Percentiles rank a stretch among this genome's conserved stretches.
phyloP scores from a whole-genome alignment of 1,284 basidiomycete genomes.

The Leccinum subrobustum region DNA sequence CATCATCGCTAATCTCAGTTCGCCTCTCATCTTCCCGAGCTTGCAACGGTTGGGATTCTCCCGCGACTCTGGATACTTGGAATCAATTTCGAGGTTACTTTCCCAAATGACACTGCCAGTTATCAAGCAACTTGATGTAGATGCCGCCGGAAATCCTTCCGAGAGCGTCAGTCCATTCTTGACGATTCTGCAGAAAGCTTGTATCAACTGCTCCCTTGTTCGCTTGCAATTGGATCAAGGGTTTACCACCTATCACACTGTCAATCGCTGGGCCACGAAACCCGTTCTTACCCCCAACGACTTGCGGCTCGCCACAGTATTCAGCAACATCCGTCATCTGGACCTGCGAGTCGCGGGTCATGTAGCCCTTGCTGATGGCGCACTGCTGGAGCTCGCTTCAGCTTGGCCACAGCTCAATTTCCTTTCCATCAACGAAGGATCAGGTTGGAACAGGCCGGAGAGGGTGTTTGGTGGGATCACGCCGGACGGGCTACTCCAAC shows the following conservation, averaged over 20 bases:
- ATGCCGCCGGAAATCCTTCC: not conserved
- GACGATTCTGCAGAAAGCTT: not conserved
- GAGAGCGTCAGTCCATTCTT: not conserved
- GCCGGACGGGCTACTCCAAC: not conserved
- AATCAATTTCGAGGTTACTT: not conserved
- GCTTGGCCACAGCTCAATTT: too few relatives aligned
- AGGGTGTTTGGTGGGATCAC: not conserved
- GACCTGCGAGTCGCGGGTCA: too few relatives aligned
- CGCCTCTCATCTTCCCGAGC: not conserved
- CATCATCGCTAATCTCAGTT: not conserved
- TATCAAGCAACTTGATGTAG: not conserved
- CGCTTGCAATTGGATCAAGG: not conserved
- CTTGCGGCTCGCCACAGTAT: too few relatives aligned
- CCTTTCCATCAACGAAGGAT: not conserved
- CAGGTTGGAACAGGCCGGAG: not conserved
- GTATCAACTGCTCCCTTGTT: not conserved
- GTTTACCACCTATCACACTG: too few relatives aligned
- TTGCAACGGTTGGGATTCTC: not conserved
- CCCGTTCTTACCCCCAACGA: too few relatives aligned
- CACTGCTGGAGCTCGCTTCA: too few relatives aligned
- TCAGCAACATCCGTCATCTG: too few relatives aligned
- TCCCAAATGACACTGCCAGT: not conserved
- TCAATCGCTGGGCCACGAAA: too few relatives aligned
- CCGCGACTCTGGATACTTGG: not conserved
- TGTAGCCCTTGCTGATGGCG: too few relatives aligned